phyloP scores from a whole-genome alignment of 805 yeast species.

The Zygosaccharomyces bisporus region DNA sequence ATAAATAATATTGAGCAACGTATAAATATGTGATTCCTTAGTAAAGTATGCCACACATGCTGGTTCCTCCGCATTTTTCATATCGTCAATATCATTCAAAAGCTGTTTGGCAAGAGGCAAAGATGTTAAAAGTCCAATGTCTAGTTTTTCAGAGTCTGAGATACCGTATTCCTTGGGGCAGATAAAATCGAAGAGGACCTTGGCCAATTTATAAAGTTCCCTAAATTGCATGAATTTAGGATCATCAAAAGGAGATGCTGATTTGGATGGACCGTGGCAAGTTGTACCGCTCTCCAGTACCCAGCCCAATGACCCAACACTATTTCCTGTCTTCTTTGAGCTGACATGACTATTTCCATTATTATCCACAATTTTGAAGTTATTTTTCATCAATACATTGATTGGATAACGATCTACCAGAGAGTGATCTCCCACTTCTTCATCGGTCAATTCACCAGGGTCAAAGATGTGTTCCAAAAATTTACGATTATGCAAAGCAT shows the following conservation, averaged over 20 bases:
- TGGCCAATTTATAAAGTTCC: conserved; percentile 84
- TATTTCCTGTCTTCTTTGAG: conserved; percentile 21
- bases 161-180: conserved; percentile 99
- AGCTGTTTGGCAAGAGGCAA: conserved; percentile 90
- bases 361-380: conserved; percentile 55
- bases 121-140: conserved; percentile 91
- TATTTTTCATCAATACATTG: conserved; percentile 70
- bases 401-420: conserved; percentile 71
- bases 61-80: conserved; percentile 75
- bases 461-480: conserved; percentile 80
- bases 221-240: conserved; percentile 75
- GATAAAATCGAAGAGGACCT: conserved; percentile 91
- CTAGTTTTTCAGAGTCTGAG: conserved; percentile 89
- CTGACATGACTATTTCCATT: conserved; percentile 15
- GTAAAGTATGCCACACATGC: conserved; percentile 90
- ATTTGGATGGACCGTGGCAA: conserved; percentile 23
- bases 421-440: conserved; percentile 37
- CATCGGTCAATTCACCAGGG: conserved; percentile 43
- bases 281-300: conserved; percentile 46
- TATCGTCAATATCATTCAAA: conserved; percentile 70
- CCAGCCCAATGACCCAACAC: conserved; percentile 73
- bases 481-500: conserved; percentile 90
- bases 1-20: conserved; percentile 82
- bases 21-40: conserved; percentile 94
- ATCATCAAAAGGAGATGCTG: conserved; percentile 62